These are phyloP conservation scores for Aspergillus fischeri DNA, from an alignment of 2,329 filamentous ascomycete genomes.

Conservation along the genomic window DNA sequence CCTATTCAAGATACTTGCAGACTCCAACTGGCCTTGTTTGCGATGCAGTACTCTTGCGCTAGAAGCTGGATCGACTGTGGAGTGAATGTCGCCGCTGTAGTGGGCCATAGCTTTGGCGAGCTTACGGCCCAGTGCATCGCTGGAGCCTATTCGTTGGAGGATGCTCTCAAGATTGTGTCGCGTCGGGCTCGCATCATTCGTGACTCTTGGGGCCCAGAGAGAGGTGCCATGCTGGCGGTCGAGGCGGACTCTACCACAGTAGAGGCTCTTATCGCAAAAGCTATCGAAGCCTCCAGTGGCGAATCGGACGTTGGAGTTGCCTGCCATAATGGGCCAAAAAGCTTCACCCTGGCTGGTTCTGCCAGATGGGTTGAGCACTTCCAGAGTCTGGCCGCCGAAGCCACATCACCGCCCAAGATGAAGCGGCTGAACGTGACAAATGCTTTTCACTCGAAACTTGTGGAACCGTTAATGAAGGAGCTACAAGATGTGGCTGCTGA, in stretches of 20 bases:
- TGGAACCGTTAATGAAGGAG: constrained; percentile 29
- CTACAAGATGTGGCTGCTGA: constrained; percentile 24
- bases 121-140: constrained; percentile 34
- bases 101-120: constrained; percentile 41
- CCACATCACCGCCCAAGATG: constrained; percentile 8
- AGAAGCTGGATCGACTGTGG: constrained; percentile 38
- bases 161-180: constrained; percentile 25
- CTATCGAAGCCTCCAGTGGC: constrained; percentile 5
- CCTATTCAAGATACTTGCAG: constrained; percentile 17
- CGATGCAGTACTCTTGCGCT: constrained; percentile 37
- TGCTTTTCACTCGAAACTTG: constrained; percentile 46
- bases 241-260: constrained; percentile 25
- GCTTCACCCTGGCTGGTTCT: constrained; percentile 41
- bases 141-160: constrained; percentile 24
- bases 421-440: constrained; percentile 46
- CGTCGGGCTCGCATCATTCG: constrained; percentile 29
- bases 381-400: not conserved
- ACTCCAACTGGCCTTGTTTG: constrained; percentile 36
- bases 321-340: constrained; percentile 5
- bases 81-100: constrained; percentile 26
- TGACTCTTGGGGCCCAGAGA: constrained; percentile 30
- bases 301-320: constrained; percentile 17
- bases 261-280: constrained; percentile 3
- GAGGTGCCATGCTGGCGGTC: constrained; percentile 32
- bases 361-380: constrained; percentile 16